Base-by-base conservation (phyloP, 192 early-diverging fungal genomes). In the Gryganskiella cystojenkinii region DNA sequence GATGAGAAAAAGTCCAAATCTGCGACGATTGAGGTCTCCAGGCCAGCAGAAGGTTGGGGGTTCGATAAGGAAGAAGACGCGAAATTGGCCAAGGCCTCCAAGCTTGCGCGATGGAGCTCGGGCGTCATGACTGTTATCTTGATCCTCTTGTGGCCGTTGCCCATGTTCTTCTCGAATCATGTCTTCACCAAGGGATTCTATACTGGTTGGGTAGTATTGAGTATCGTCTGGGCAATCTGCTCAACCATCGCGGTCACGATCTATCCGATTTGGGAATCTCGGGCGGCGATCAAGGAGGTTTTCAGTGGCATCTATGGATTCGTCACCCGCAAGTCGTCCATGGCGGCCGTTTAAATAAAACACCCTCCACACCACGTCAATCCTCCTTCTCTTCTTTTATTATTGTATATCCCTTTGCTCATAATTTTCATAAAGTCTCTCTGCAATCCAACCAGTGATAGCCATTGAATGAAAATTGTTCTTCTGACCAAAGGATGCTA, bases 81-180 rank as follows among this genome's bases (percentile, higher is more conserved):
- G 11, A 80, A 85, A 45, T 25, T 71, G 10, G 60, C 56, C 35
- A 88, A 83, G 51, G 91, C 90, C 7, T 66, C 90, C 17, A 53
- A 59, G 2, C 90, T 92, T 64, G 91, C 91, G 9, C 81, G 87
- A 20, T 53, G 67, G 22, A 84, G 80, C 11, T 84, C 85, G 42
- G 64, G 85, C 1, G 61, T 73, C n/a, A 44, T 93, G 40, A 89
- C 92, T 1, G 45, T 93, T 3, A 53, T 84, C 6, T 54, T 92
- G 20, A 81, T 92, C 50, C 49, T 92, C 4, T 25, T 93, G 24
- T 93, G 91, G 91, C 91, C 91, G 7, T 65, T 92, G 49, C 91
- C 91, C 13, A 84, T 92, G 88, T 92, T 88, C 64, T 68, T 80
- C 17, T 83, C 85, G 5, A 70, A 81, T 7, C 93, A 92, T 57